phyloP scores from a whole-genome alignment of 2,329 filamentous ascomycete genomes.

The Ophiocordyceps sinensis region DNA sequence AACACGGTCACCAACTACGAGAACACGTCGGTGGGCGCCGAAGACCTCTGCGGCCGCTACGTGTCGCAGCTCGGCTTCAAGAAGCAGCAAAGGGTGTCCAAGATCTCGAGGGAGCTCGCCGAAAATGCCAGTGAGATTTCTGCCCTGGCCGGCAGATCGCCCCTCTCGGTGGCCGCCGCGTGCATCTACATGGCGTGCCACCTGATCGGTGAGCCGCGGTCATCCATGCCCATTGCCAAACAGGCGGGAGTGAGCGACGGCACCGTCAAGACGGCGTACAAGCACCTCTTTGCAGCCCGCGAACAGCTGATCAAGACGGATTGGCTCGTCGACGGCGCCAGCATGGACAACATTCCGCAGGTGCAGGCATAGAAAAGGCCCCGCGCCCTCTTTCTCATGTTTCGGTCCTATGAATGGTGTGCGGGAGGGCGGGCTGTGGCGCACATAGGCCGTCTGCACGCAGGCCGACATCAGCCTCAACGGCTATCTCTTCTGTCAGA shows the following conservation, averaged over 20 bases:
- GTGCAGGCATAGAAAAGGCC: slow-evolving; percentile 14
- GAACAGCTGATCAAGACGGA: slow-evolving; percentile 61
- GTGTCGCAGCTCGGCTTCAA: slow-evolving; percentile 69
- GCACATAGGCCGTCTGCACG: too few relatives aligned
- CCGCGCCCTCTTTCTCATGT: background rate
- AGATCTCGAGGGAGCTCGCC: slow-evolving; percentile 67
- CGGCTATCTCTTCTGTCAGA: too few relatives aligned
- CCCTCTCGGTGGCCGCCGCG: slow-evolving; percentile 82
- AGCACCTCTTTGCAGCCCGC: slow-evolving; percentile 62
- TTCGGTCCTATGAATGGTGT: background rate
- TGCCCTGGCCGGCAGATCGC: slow-evolving; percentile 80
- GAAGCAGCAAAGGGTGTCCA: slow-evolving; percentile 58
- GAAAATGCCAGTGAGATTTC: slow-evolving; percentile 63
- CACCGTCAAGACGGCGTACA: slow-evolving; percentile 92
- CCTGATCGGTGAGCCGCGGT: slow-evolving; percentile 63
- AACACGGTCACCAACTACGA: slow-evolving; percentile 56
- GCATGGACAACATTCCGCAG: slow-evolving; percentile 54
- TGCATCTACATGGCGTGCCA: slow-evolving; percentile 95
- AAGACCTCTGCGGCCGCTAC: slow-evolving; percentile 78
- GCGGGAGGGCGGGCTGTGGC: too few relatives aligned
- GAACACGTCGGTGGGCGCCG: slow-evolving; percentile 64
- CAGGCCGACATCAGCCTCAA: too few relatives aligned
- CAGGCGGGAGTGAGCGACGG: slow-evolving; percentile 89
- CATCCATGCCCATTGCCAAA: slow-evolving; percentile 72
- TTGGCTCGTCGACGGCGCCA: slow-evolving; percentile 61